Evolutionary conservation across 1,139 yeast species (phyloP).

Genomic region (Groenewaldozyma sp.): DNA sequence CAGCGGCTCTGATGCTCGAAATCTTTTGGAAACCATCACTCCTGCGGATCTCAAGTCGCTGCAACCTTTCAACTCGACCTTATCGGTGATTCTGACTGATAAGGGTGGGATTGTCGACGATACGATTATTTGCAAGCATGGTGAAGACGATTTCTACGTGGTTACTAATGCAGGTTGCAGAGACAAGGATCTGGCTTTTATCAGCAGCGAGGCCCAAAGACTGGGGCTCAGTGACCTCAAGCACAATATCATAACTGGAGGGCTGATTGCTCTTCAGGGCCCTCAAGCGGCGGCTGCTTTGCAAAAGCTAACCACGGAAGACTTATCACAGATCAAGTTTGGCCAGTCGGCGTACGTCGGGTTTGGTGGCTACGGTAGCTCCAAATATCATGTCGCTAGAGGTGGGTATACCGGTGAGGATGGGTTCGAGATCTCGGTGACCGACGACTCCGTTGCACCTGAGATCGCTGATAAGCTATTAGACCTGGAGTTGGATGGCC

Average conservation of each 20-base stretch:
- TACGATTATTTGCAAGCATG: constrained; percentile 80
- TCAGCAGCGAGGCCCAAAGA: constrained; percentile 43
- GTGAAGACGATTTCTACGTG: constrained; percentile 66
- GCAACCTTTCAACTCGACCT: constrained; percentile 52
- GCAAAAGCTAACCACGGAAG: constrained; percentile 57
- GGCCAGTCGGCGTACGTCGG: constrained; percentile 59
- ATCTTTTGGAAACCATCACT: constrained; percentile 65
- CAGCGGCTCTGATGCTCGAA: constrained; percentile 58
- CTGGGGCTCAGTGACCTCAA: constrained; percentile 30
- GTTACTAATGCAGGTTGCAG: constrained; percentile 98
- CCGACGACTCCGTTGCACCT: constrained; percentile 46
- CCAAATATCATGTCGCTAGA: constrained; percentile 63
- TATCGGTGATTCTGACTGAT: constrained; percentile 67
- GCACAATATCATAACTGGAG: constrained; percentile 62
- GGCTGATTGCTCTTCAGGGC: constrained; percentile 85
- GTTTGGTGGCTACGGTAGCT: constrained; percentile 39
- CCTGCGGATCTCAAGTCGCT: constrained; percentile 69
- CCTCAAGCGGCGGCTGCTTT: constrained; percentile 65
- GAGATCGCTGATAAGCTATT: constrained; percentile 57
- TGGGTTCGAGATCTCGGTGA: constrained; percentile 87
- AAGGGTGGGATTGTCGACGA: constrained; percentile 81
- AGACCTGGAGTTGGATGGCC: constrained; percentile 36
- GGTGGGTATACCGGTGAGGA: constrained; percentile 98
- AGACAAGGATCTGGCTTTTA: constrained; percentile 62
- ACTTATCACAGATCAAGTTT: constrained; percentile 55